phyloP scores from a whole-genome alignment of 1,284 basidiomycete genomes.

The Cryptococcus depauperatus region DNA sequence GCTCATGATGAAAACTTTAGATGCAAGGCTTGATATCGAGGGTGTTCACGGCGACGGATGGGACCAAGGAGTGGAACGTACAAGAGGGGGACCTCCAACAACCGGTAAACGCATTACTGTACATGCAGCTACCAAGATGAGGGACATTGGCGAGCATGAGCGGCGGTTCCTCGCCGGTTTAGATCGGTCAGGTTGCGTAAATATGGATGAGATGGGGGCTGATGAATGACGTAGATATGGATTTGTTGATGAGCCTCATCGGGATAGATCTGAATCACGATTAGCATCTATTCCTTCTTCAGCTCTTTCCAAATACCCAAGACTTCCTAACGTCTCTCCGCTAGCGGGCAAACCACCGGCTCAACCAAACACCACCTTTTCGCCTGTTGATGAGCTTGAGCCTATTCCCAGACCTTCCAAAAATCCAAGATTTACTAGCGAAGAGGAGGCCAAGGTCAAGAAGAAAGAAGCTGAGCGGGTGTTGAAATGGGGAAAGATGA shows the following conservation, averaged over 20 bases:
- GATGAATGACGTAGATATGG: constrained; percentile 83
- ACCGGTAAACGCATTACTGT: constrained; percentile 45
- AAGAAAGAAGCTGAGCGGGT: constrained; percentile 63
- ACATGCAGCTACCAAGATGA: constrained; percentile 47
- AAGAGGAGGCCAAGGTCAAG: constrained; percentile 12
- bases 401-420: constrained; percentile 5
- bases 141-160: constrained; percentile 49
- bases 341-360: constrained; percentile 17
- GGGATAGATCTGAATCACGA: constrained; percentile 56
- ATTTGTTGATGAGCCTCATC: constrained; percentile 63
- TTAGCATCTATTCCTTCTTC: constrained; percentile 58
- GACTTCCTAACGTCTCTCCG: constrained; percentile 47
- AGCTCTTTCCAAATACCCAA: constrained; percentile 57
- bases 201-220: constrained; percentile 18
- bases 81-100: constrained; percentile 61
- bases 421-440: constrained; percentile 2
- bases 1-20: constrained; percentile 14
- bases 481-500: constrained; percentile 82
- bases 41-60: constrained; percentile 88
- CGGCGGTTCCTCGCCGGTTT: constrained; percentile 60
- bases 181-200: constrained; percentile 74
- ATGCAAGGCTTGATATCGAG: constrained; percentile 70
- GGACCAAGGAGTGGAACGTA: constrained; percentile 82
- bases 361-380: constrained; percentile 32
- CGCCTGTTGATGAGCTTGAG: constrained; percentile 11